Base-by-base conservation (phyloP, 2,329 filamentous ascomycete genomes). In the Phialophora verrucosa region DNA sequence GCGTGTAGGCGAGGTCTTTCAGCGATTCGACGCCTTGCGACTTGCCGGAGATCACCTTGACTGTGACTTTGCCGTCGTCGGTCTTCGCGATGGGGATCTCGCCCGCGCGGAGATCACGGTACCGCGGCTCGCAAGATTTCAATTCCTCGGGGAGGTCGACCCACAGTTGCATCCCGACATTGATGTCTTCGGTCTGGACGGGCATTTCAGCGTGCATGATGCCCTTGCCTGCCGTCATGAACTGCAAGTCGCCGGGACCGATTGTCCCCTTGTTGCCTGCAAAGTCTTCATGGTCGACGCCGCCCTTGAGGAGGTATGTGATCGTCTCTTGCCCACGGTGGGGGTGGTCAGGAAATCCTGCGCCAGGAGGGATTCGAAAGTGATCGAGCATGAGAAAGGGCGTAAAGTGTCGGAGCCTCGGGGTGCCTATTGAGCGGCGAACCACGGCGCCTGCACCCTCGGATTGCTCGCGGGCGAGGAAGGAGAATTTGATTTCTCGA, bases 121-220 rank as follows among this genome's bases (percentile, higher is more conserved):
- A 98, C 54, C 94, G 87, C 44, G 94, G 94, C 78, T 98, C 94
- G 81, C 92, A 96, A 71, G 83, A 83, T 83, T 98, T 98, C 62
- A 97, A 84, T 44, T 89, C 79, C 74, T 87, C 81, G 5, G 95
- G 94, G 11, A 98, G 82, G 76, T 98, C 94, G 55, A 98, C 93
- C 94, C 95, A 98, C 25, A 98, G 84, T 82, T 98, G 95, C 80
- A 98, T 87, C 38, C 94, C 94, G 62, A 96, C 85, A 77, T 93
- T 97, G 59, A 91, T 91, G 76, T 95, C 91, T 0, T 84, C 77
- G 76, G 92, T 92, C 75, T 91, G 87, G 62, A 87, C 85, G 10
- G 94, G 94, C 93, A 98, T 97, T 80, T 98, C 94, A 44, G 93
- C 92, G 78, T 98, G 95, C 78, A 97, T 91, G 74, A 98, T 96